A percentile compares a stretch with the other conserved stretches of the same genome.
Conservation (phyloP, 345 rosid species). For the Barbarea vulgaris region DNA sequence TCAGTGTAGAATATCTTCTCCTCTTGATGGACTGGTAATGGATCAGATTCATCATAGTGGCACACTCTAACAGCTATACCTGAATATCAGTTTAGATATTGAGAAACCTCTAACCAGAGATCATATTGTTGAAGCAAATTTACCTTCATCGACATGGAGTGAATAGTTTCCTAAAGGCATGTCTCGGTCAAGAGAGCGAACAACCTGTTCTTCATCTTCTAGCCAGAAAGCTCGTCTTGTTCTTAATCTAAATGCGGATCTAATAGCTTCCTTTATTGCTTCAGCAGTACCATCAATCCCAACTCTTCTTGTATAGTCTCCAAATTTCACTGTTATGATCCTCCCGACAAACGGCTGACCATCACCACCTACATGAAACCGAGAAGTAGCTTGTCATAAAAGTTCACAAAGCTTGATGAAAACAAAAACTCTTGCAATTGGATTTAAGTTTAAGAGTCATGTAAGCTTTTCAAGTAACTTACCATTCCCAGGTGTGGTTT, state of each 20-base stretch:
- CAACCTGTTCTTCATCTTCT: slow-evolving; percentile 90
- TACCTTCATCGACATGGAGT: slow-evolving; percentile 94
- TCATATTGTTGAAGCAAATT: too few relatives aligned
- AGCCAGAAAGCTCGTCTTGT: slow-evolving; percentile 93
- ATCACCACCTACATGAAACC: slow-evolving; percentile 45
- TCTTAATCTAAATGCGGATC: slow-evolving; percentile 76
- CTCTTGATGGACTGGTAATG: slow-evolving; percentile 73
- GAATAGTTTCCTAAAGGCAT: slow-evolving; percentile 90
- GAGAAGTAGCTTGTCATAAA: neutral
- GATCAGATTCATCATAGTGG: slow-evolving; percentile 77
- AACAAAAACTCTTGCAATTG: neutral
- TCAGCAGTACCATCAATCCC: slow-evolving; percentile 87
- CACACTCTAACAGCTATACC: slow-evolving; percentile 79
- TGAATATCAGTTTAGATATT: neutral
- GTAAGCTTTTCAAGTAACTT: slow-evolving; percentile 11
- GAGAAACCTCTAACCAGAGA: too few relatives aligned
- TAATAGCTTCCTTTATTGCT: slow-evolving; percentile 87
- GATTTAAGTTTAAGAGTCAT: neutral
- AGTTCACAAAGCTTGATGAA: neutral
- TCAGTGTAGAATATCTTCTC: slow-evolving; percentile 79
- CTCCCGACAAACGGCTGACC: slow-evolving; percentile 33
- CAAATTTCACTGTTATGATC: slow-evolving; percentile 36
- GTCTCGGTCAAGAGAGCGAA: slow-evolving; percentile 81
- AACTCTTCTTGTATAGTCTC: slow-evolving; percentile 69
- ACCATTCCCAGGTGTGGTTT: slow-evolving; percentile 76